Evolutionary conservation across 176 grass and related monocot species (phyloP).

Genomic region (Oryza longistaminata): DNA sequence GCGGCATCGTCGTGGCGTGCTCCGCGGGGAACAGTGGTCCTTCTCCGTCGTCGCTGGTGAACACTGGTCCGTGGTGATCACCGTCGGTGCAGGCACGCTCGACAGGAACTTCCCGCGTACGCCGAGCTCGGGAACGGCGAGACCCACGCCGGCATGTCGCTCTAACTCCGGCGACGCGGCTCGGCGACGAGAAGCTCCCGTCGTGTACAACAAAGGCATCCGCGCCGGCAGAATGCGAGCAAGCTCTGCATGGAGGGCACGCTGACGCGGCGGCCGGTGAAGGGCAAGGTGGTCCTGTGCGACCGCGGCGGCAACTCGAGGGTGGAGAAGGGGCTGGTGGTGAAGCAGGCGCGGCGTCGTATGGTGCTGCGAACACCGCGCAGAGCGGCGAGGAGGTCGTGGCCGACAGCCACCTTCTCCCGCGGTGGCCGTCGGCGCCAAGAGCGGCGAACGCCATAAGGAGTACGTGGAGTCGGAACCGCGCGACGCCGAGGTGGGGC

Average conservation of each 20-base stretch:
- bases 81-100: conserved; percentile 71
- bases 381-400: conserved; percentile 79
- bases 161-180: conserved; percentile 61
- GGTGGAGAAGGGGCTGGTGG: conserved; percentile 78
- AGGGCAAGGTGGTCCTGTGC: conserved; percentile 83
- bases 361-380: conserved; percentile 82
- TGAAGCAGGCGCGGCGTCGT: conserved; percentile 74
- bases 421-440: conserved; percentile 67
- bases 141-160: conserved; percentile 61
- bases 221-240: conserved; percentile 68
- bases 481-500: conserved; percentile 42
- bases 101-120: conserved; percentile 77
- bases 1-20: conserved; percentile 77
- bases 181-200: conserved; percentile 39
- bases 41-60: conserved; percentile 53
- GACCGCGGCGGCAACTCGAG: conserved; percentile 69
- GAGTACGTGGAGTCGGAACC: conserved; percentile 53
- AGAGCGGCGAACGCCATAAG: conserved; percentile 66
- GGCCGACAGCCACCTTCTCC: conserved; percentile 83
- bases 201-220: conserved; percentile 71
- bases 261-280: conserved; percentile 57
- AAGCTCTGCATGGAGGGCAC: conserved; percentile 76
- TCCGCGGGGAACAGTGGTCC: conserved; percentile 88
- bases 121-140: conserved; percentile 55
- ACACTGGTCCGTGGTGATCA: conserved; percentile 79